phyloP scores from a whole-genome alignment of 257 asterid genomes.

The Primulina tabacum region DNA sequence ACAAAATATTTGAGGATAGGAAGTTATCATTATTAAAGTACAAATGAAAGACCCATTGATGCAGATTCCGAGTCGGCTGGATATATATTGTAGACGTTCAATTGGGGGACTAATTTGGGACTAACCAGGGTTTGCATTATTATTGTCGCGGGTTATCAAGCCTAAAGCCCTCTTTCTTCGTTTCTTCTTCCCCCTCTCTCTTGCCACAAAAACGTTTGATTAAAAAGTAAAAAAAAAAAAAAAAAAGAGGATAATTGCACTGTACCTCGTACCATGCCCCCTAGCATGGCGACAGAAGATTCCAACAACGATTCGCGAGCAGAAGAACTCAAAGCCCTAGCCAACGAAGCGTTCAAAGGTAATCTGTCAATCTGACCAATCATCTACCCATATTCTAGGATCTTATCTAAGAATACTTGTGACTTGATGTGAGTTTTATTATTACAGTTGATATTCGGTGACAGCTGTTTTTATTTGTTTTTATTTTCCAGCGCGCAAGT shows the following conservation, averaged over 20 bases:
- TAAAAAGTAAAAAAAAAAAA: background rate
- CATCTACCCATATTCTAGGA: background rate
- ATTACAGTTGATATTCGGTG: background rate
- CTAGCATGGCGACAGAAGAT: conserved; percentile 65
- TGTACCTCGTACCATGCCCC: conserved; percentile 47
- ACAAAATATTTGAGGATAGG: no score
- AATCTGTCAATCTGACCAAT: conserved; percentile 16
- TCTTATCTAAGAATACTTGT: background rate
- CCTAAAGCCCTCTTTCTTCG: background rate
- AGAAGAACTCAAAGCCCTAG: conserved; percentile 74
- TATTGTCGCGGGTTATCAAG: background rate
- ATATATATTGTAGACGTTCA: no score
- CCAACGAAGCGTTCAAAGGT: conserved; percentile 98
- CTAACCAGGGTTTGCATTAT: background rate
- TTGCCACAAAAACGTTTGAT: background rate
- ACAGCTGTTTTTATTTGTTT: conserved; percentile 15
- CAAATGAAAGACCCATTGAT: no score
- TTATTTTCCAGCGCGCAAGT: conserved; percentile 63
- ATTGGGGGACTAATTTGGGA: background rate
- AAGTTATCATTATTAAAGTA: no score
- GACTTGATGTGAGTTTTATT: conserved; percentile 7
- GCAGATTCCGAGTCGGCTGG: no score
- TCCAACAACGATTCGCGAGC: conserved; percentile 49
- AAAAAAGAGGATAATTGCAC: conserved; percentile 10
- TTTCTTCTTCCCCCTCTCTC: background rate